A percentile compares a stretch with the other conserved stretches of the same genome.
These are phyloP conservation scores for Paramarasmius palmivorus DNA, from an alignment of 1,284 basidiomycete species.

Conservation along the genomic window DNA sequence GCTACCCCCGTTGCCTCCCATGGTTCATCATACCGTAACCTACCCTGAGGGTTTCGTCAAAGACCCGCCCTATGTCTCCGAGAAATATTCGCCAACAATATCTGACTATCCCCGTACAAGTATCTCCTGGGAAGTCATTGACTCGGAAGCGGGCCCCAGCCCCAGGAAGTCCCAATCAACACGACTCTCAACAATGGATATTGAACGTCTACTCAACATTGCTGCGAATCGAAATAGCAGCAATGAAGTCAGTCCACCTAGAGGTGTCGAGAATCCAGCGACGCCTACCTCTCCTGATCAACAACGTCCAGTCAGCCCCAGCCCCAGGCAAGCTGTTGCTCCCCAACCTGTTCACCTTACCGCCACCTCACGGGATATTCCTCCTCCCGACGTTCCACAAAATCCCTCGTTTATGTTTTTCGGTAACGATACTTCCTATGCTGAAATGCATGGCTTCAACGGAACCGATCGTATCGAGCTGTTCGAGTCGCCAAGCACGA, in stretches of 20 bases:
- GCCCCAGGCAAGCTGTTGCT: background rate
- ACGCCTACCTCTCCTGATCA: background rate
- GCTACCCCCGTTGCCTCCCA: slow-evolving; percentile 9
- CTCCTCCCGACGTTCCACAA: slow-evolving; percentile 10
- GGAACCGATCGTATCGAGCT: background rate
- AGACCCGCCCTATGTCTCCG: slow-evolving; percentile 34
- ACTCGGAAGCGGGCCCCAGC: background rate
- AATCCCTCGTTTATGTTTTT: slow-evolving; percentile 10
- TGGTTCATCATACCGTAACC: slow-evolving; percentile 1
- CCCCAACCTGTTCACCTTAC: background rate
- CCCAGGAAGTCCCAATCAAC: slow-evolving; percentile 19
- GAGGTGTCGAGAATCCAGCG: slow-evolving; percentile 1
- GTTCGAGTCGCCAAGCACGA: slow-evolving; percentile 9
- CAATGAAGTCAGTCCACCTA: background rate
- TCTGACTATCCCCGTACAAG: slow-evolving; percentile 24
- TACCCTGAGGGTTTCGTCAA: slow-evolving; percentile 22
- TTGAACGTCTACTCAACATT: slow-evolving; percentile 55
- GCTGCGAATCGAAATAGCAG: slow-evolving; percentile 22
- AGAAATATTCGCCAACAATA: slow-evolving; percentile 28
- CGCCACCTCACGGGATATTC: background rate
- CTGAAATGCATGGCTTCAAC: slow-evolving; percentile 4
- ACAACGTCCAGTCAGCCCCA: background rate
- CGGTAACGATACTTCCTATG: slow-evolving; percentile 1
- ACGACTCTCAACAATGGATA: slow-evolving; percentile 38
- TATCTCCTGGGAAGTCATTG: slow-evolving; percentile 13